Conservation (phyloP, 2,329 filamentous ascomycete genomes). For the Colletotrichum siamense region DNA sequence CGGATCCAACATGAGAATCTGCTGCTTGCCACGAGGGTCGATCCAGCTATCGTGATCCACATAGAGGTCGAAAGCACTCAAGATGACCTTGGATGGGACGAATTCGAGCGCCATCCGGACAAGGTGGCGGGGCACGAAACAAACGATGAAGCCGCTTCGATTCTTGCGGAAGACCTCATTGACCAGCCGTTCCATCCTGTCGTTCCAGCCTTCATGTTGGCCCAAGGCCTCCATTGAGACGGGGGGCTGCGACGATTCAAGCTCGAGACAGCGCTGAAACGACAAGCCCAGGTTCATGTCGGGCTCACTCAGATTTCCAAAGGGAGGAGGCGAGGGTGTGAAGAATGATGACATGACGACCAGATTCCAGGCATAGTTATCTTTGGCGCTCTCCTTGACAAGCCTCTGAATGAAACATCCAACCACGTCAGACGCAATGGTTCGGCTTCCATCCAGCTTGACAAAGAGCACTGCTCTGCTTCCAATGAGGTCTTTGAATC, state of each 20-base stretch:
- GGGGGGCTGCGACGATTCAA: not conserved
- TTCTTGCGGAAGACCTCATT: not conserved
- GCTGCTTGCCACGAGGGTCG: not conserved
- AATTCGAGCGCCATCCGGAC: not conserved
- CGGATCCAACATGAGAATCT: not conserved
- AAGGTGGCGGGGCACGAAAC: not conserved
- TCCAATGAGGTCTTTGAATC: not conserved
- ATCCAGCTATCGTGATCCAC: not conserved
- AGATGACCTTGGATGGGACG: not conserved
- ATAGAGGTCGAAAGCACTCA: not conserved
- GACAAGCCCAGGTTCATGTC: not conserved
- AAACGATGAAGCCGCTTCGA: not conserved
- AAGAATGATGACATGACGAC: not conserved
- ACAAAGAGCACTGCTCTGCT: not conserved
- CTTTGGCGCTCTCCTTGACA: not conserved
- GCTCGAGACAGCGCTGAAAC: not conserved
- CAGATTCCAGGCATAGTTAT: not conserved
- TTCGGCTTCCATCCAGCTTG: not conserved
- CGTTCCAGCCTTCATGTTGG: not conserved
- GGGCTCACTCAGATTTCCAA: not conserved
- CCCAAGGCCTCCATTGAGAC: not conserved
- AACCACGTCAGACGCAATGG: not conserved
- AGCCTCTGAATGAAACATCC: not conserved
- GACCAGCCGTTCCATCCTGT: not conserved
- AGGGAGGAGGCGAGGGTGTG: not conserved